Percentiles rank a stretch among this genome's conserved stretches.
These are phyloP conservation scores for Backusella westeae DNA, from an alignment of 192 early-diverging fungal genomes.

Conservation along the genomic window DNA sequence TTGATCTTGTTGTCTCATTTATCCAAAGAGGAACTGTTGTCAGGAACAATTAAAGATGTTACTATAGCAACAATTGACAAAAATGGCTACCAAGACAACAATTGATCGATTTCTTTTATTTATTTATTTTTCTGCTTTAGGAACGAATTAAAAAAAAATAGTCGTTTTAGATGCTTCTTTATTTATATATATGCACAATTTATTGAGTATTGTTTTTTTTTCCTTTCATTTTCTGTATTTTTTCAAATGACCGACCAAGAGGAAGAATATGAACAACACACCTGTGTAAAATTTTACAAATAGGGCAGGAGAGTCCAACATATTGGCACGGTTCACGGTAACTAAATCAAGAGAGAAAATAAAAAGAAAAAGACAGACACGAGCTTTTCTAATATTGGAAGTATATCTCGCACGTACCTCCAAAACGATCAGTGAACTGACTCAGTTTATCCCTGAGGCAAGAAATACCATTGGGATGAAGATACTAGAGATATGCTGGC, in stretches of 20 bases:
- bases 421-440: neutral
- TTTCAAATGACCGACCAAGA: conserved; percentile 35
- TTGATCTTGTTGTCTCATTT: neutral
- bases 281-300: conserved; percentile 62
- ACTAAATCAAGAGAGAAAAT: neutral
- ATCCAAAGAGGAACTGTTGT: neutral
- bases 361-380: neutral
- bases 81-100: neutral
- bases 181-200: neutral
- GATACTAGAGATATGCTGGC: neutral
- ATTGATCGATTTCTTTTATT: neutral
- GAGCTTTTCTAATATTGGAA: conserved; percentile 6
- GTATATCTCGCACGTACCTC: neutral
- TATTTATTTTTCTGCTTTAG: neutral
- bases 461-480: conserved; percentile 39
- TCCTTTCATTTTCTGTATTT: neutral
- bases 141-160: neutral
- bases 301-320: conserved; percentile 54
- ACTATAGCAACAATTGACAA: neutral
- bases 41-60: neutral
- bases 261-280: conserved; percentile 46
- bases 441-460: conserved; percentile 45
- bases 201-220: neutral
- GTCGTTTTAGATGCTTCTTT: neutral
- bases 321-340: conserved; percentile 47